These are phyloP conservation scores for Mentha longifolia DNA, from an alignment of 257 asterid genomes.

Conservation along the genomic window DNA sequence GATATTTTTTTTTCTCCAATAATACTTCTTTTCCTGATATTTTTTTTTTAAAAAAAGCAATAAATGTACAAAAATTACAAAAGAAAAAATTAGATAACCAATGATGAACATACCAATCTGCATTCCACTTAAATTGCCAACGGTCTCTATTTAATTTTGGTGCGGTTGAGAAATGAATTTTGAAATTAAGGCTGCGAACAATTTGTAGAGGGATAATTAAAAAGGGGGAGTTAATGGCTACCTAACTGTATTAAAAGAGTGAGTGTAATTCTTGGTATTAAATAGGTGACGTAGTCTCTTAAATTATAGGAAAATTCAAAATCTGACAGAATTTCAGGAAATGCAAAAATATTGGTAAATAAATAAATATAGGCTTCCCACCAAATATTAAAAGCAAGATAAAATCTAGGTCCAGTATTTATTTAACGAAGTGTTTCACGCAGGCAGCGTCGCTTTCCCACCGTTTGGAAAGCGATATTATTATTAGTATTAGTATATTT, in stretches of 20 bases:
- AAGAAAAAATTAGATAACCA: not conserved
- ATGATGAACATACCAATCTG: not conserved
- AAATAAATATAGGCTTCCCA: not conserved
- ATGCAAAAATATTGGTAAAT: not conserved
- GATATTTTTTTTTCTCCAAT: no score
- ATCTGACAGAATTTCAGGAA: not conserved
- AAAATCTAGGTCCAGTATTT: not conserved
- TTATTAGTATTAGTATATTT: not conserved
- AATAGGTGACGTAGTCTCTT: not conserved
- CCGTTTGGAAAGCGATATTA: slow-evolving; percentile 25
- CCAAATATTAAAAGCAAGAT: slow-evolving; percentile 16
- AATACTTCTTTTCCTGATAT: no score
- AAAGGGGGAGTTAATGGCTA: slow-evolving; percentile 23
- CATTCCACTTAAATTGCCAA: not conserved
- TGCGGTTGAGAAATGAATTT: slow-evolving; percentile 34
- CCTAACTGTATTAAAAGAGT: slow-evolving; percentile 29
- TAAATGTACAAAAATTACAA: not conserved
- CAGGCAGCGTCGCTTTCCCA: slow-evolving; percentile 27
- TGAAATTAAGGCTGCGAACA: slow-evolving; percentile 19
- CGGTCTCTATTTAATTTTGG: not conserved
- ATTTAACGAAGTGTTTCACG: not conserved
- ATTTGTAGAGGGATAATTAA: slow-evolving; percentile 4
- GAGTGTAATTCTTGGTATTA: slow-evolving; percentile 11
- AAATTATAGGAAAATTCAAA: slow-evolving; percentile 16
- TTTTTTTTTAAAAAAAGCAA: no score